Conservation (phyloP, 768 basidiomycete genomes). For the Podaxis sp. region DNA sequence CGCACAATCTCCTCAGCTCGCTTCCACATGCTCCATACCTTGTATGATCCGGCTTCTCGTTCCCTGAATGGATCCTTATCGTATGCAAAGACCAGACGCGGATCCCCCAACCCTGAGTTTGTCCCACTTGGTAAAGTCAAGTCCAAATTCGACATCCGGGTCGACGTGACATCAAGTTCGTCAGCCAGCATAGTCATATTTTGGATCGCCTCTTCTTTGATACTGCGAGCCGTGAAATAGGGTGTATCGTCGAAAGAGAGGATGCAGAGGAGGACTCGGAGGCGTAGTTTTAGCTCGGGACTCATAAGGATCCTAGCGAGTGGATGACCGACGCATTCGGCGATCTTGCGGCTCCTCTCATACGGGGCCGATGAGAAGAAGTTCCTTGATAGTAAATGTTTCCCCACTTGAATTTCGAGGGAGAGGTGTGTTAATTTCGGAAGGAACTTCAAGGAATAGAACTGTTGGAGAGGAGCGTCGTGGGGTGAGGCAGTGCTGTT, state of each 20-base stretch:
- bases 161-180: slow-evolving; percentile 1
- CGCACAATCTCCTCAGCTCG: slow-evolving; percentile 14
- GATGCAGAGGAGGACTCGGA: slow-evolving; percentile 34
- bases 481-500: slow-evolving; percentile 16
- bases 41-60: slow-evolving; percentile 13
- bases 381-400: neutral
- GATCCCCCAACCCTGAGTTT: slow-evolving; percentile 22
- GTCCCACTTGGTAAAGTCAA: neutral
- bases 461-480: slow-evolving; percentile 23
- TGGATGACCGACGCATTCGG: slow-evolving; percentile 11
- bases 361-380: neutral
- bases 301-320: slow-evolving; percentile 9
- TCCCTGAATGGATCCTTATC: slow-evolving; percentile 37
- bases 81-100: slow-evolving; percentile 37
- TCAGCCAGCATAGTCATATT: slow-evolving; percentile 14
- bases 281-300: slow-evolving; percentile 25
- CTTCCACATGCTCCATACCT: slow-evolving; percentile 13
- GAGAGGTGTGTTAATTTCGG: slow-evolving; percentile 17
- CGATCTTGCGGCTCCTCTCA: slow-evolving; percentile 21
- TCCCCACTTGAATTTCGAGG: slow-evolving; percentile 12
- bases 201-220: slow-evolving; percentile 16
- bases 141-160: neutral
- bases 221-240: slow-evolving; percentile 18
- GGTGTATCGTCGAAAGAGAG: slow-evolving; percentile 32
- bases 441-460: slow-evolving; percentile 36